Evolutionary conservation across 768 basidiomycete species (phyloP).

Genomic region (Leucosporidium yakuticum): DNA sequence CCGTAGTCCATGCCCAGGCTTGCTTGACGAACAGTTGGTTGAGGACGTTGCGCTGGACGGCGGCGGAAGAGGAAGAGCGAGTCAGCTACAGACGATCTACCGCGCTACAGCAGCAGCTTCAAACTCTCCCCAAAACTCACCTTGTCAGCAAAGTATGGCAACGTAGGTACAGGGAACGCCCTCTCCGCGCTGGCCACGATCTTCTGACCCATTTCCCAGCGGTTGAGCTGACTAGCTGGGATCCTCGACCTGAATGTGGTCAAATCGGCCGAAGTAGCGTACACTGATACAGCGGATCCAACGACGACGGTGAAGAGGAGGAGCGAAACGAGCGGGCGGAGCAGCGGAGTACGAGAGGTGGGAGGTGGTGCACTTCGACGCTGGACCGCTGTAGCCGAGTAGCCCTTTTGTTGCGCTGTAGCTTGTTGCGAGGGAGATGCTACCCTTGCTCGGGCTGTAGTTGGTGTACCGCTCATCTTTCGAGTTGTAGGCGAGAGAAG

Average conservation of each 20-base stretch:
- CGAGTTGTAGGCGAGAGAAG: too few species aligned
- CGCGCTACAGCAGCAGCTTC: background rate
- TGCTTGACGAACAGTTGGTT: conserved; percentile 84
- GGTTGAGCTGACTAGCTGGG: conserved; percentile 18
- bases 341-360: background rate
- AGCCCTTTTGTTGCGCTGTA: too few species aligned
- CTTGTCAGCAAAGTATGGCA: conserved; percentile 34
- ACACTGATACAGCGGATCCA: conserved; percentile 28
- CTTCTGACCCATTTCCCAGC: background rate
- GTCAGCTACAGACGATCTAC: background rate
- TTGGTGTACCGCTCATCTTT: too few species aligned
- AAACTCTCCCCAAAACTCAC: background rate
- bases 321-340: conserved; percentile 7
- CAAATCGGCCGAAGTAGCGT: conserved; percentile 14
- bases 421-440: too few species aligned
- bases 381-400: too few species aligned
- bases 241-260: conserved; percentile 37
- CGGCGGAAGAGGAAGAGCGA: conserved; percentile 38
- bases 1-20: conserved; percentile 83
- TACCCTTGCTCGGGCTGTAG: too few species aligned
- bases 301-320: conserved; percentile 23
- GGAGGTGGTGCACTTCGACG: too few species aligned
- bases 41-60: conserved; percentile 55
- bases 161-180: conserved; percentile 19
- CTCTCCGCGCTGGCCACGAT: conserved; percentile 1